phyloP scores from a whole-genome alignment of 2,329 filamentous ascomycete genomes.

The Emmonsiellopsis sp. region DNA sequence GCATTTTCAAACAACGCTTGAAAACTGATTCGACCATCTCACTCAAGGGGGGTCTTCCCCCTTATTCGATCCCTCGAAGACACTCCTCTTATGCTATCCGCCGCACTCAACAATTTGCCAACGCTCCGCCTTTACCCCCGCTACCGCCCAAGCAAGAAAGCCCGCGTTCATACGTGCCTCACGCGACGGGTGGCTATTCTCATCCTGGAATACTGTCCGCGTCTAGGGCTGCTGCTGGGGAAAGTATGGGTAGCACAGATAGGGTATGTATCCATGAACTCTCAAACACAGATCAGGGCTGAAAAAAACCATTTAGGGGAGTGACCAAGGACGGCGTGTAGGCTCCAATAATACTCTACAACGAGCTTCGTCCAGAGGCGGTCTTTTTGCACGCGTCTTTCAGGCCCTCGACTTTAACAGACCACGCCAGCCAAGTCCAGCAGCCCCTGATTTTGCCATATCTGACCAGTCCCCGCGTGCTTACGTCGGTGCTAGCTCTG shows the following conservation, averaged over 20 bases:
- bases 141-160: neutral
- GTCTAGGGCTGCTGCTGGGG: neutral
- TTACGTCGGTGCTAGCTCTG: neutral
- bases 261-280: neutral
- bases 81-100: slow-evolving; percentile 15
- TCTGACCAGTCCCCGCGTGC: neutral
- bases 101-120: neutral
- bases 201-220: neutral
- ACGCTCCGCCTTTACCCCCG: neutral
- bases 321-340: neutral
- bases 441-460: neutral
- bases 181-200: neutral
- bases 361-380: slow-evolving; percentile 1
- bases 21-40: slow-evolving; percentile 14
- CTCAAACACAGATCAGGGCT: neutral
- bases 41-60: slow-evolving; percentile 10
- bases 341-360: neutral
- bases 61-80: slow-evolving; percentile 17
- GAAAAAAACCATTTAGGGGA: neutral
- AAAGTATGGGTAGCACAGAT: neutral
- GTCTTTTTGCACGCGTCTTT: slow-evolving; percentile 8
- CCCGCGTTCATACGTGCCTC: neutral
- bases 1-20: slow-evolving; percentile 37
- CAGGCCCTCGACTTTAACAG: slow-evolving; percentile 8
- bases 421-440: slow-evolving; percentile 4